Base-by-base conservation (phyloP, 176 grass and related monocot genomes). In the Juncus effusus region DNA sequence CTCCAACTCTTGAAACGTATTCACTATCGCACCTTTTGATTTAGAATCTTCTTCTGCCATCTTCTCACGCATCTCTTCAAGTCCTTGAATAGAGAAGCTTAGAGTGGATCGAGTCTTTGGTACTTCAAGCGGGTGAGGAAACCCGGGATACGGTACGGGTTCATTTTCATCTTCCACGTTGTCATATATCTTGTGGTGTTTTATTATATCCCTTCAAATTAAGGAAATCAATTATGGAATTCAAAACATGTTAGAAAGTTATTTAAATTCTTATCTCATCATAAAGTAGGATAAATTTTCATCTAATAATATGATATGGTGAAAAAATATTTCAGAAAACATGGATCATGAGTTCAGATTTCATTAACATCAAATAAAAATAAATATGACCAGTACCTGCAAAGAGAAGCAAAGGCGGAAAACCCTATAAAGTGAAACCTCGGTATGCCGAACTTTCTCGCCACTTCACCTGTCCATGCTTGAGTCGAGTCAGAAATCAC, bases 1-100 rank as follows among this genome's bases (percentile, higher is more conserved):
- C 16, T 78, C 76, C 38, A 78, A 12, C 40, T 78, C 76, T 16
- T 36, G 3, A 41, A 77, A 68, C 38, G 51, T 61, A 59, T 75
- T 75, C 3, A 56, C 13, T 4, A 75, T 45, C n/a, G 57, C 5
- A 16, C 74, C 74, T 6, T 76, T 61, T 3, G 61, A 13, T 55
- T 40, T 65, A 10, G 10, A 19, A 10, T 67, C 45, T 11, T 61
- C 74, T 10, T 66, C 50, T 13, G 0, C 2, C 10, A 57, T 13
- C 13, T 67, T 42, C 10, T 76, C 47, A 40, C 0, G 36, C 41
- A 65, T 38, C 2, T 65, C 56, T 35, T 76, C 74, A 10, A 16
- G 3, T 14, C 62, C 61, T 45, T 16, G 74, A 3, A 3, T 1
- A 13, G n/a, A 7, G 13, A 66, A 38, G 62, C 6, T 41, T 38